A percentile compares a stretch with the other conserved stretches of the same genome.
These are phyloP conservation scores for Yarrowia osloensis DNA, from an alignment of 805 yeast genomes.

Conservation along the genomic window DNA sequence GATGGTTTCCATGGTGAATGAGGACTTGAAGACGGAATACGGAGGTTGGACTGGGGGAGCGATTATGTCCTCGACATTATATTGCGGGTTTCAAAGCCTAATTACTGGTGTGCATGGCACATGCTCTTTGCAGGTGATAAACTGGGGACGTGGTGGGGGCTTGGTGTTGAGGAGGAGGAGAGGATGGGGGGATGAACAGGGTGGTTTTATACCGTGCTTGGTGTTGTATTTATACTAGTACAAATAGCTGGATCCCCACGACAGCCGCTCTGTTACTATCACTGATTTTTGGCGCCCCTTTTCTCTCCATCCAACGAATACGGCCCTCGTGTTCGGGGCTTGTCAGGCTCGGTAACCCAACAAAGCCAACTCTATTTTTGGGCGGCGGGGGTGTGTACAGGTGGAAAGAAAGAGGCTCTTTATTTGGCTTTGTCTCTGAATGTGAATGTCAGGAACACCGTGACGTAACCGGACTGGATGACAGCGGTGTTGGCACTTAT, in stretches of 20 bases:
- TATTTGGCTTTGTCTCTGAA: slow-evolving; percentile 14
- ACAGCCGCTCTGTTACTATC: no score
- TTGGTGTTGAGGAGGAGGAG: not conserved
- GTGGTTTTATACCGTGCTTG: no score
- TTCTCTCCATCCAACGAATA: not conserved
- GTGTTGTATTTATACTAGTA: no score
- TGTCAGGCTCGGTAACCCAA: slow-evolving; percentile 20
- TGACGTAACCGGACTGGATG: not conserved
- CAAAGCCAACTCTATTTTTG: slow-evolving; percentile 8
- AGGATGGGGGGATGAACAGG: not conserved
- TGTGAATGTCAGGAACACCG: slow-evolving; percentile 17
- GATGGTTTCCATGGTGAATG: slow-evolving; percentile 76
- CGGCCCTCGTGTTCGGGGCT: not conserved
- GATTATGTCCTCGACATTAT: slow-evolving; percentile 18
- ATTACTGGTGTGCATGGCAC: slow-evolving; percentile 1
- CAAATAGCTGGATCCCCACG: no score
- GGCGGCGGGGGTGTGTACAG: not conserved
- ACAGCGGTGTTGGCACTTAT: no score
- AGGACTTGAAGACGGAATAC: not conserved
- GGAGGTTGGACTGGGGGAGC: not conserved
- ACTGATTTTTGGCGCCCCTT: no score
- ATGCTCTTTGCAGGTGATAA: slow-evolving; percentile 8
- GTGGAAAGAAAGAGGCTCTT: not conserved
- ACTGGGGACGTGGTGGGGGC: not conserved
- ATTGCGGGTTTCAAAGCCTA: slow-evolving; percentile 14